A percentile compares a stretch with the other conserved stretches of the same genome.
phyloP scores from a whole-genome alignment of 495 filamentous ascomycete genomes.

The Hypoxylon rickii region DNA sequence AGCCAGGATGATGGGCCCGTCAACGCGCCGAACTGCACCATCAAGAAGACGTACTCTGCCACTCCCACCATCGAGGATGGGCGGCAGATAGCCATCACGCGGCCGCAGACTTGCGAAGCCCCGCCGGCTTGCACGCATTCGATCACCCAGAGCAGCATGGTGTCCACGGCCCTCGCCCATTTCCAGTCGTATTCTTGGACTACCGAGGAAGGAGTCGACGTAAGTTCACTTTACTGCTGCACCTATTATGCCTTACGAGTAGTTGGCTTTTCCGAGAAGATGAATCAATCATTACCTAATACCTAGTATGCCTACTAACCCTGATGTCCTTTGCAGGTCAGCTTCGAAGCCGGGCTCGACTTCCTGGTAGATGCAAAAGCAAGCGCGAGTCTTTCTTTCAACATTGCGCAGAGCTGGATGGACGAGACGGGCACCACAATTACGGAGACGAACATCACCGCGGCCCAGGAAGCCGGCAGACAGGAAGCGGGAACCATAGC shows the following conservation, averaged over 20 bases:
- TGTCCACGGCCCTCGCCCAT: slow-evolving; percentile 21
- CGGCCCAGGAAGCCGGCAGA: slow-evolving; percentile 6
- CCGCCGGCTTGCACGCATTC: slow-evolving; percentile 23
- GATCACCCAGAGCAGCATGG: slow-evolving; percentile 15
- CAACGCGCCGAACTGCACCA: slow-evolving; percentile 4
- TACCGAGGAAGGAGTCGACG: slow-evolving; percentile 11
- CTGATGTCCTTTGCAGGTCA: no score
- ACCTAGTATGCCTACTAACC: no score
- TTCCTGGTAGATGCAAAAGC: slow-evolving; percentile 2
- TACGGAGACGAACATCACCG: slow-evolving; percentile 16
- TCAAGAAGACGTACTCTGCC: slow-evolving; percentile 6
- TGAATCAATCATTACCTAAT: no score
- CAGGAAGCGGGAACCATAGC: slow-evolving; percentile 21
- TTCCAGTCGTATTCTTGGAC: slow-evolving; percentile 21
- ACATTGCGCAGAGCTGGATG: slow-evolving; percentile 22
- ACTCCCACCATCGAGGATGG: slow-evolving; percentile 14
- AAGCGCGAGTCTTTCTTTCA: not conserved
- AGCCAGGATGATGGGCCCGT: not conserved
- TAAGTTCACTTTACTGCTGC: slow-evolving; percentile 8
- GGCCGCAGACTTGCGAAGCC: slow-evolving; percentile 25
- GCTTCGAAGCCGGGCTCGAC: slow-evolving; percentile 11
- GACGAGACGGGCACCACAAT: slow-evolving; percentile 18
- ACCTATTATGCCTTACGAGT: no score
- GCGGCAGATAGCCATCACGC: slow-evolving; percentile 19
- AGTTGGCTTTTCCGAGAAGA: no score